phyloP scores from a whole-genome alignment of 441 rosid species.

The Iberis amara region DNA sequence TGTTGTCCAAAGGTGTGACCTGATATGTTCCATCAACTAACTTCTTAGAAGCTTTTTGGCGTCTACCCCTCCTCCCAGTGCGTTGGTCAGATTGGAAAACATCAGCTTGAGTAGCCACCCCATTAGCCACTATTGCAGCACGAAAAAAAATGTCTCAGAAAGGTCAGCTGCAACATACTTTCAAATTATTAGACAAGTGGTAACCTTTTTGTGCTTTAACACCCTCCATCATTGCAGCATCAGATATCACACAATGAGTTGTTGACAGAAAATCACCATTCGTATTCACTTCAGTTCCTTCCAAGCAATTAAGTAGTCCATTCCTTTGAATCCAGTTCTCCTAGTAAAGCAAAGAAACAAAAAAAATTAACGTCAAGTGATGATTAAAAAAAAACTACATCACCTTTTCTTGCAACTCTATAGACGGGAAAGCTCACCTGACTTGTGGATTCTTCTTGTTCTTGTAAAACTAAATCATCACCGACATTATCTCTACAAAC shows the following conservation, averaged over 20 bases:
- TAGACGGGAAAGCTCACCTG: constrained; percentile 30
- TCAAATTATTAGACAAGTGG: background rate
- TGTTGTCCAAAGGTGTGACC: constrained; percentile 39
- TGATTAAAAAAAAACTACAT: constrained; percentile 8
- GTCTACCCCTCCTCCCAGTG: constrained; percentile 68
- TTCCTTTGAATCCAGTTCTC: constrained; percentile 23
- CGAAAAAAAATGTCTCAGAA: constrained; percentile 16
- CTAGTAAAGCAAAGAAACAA: constrained; percentile 21
- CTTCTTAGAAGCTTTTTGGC: constrained; percentile 61
- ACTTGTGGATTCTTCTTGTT: constrained; percentile 21
- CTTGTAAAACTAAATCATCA: constrained; percentile 31
- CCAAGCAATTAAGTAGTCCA: constrained; percentile 18
- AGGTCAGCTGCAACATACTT: constrained; percentile 4
- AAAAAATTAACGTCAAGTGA: constrained; percentile 5
- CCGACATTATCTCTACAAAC: constrained; percentile 30
- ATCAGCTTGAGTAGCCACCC: constrained; percentile 42
- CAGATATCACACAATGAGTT: constrained; percentile 21
- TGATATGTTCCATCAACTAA: constrained; percentile 47
- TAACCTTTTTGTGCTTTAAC: constrained; percentile 28
- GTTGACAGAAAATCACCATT: constrained; percentile 17
- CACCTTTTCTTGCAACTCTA: background rate
- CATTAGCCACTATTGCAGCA: constrained; percentile 43
- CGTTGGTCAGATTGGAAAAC: constrained; percentile 44
- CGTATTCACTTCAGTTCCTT: constrained; percentile 13
- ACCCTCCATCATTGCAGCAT: constrained; percentile 15